Base-by-base conservation (phyloP, 2,329 filamentous ascomycete genomes). In the Chrysosphaeria jannelii region DNA sequence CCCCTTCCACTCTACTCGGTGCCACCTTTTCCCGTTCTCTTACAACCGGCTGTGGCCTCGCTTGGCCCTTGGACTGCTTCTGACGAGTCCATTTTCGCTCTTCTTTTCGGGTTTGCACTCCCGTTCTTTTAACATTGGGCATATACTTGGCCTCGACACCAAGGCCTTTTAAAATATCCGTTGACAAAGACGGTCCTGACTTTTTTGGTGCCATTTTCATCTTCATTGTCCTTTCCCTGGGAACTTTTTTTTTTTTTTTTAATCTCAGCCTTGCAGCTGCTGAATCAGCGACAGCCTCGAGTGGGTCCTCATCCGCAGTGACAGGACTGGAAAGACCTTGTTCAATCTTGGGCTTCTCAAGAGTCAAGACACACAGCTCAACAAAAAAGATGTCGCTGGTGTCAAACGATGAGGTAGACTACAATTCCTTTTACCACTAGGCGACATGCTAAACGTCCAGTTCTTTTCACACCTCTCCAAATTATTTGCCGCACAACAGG, bases 391-490 rank as follows among this genome's bases (percentile, higher is more conserved):
- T n/a, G n/a, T n/a, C n/a, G n/a, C n/a, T n/a, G n/a, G n/a, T n/a
- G n/a, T n/a, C n/a, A n/a, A n/a, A n/a, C n/a, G n/a, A n/a, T n/a
- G n/a, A n/a, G n/a, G n/a, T n/a, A n/a, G n/a, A n/a, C n/a, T n/a
- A n/a, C n/a, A n/a, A n/a, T n/a, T n/a, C n/a, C n/a, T n/a, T n/a
- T n/a, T n/a, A n/a, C n/a, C n/a, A n/a, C n/a, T n/a, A n/a, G n/a
- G n/a, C n/a, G n/a, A n/a, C n/a, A n/a, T n/a, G n/a, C n/a, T n/a
- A n/a, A n/a, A n/a, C n/a, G n/a, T n/a, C n/a, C 3, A 79, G 70
- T 81, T 81, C 54, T 78, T 81, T 46, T 45, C 49, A 30, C 55
- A 56, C 37, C 55, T 81, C 31, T 47, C 50, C 24, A 51, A 63
- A 35, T 61, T 81, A 31, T 71, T 85, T 45, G 51, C 59, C 30